phyloP scores from a whole-genome alignment of 2,329 filamentous ascomycete species.

The Xylaria sp. region DNA sequence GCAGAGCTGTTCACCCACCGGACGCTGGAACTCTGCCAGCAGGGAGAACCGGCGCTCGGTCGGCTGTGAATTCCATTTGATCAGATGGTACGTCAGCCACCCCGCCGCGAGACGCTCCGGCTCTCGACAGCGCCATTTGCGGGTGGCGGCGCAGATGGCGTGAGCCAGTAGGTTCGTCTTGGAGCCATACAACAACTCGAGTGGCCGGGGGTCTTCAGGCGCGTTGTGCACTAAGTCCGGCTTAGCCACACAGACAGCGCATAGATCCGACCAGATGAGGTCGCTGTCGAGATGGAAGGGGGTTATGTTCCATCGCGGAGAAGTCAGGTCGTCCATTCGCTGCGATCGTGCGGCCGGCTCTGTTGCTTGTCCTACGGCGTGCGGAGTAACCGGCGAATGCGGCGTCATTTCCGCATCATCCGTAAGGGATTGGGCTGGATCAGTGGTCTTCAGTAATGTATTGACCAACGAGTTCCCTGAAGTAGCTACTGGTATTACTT shows the following conservation, averaged over 20 bases:
- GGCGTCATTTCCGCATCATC: background rate
- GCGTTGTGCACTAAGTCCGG: background rate
- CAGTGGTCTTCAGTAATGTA: background rate
- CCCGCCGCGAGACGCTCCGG: slow-evolving; percentile 10
- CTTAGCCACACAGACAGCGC: background rate
- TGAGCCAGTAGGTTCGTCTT: slow-evolving; percentile 15
- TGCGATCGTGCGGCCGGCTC: background rate
- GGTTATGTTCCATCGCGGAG: slow-evolving; percentile 4
- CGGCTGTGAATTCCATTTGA: slow-evolving; percentile 3
- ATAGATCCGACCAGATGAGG: background rate
- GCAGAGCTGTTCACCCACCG: slow-evolving; percentile 1
- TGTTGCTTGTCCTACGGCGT: background rate
- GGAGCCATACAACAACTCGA: slow-evolving; percentile 10
- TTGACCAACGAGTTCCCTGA: background rate
- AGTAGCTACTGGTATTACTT: background rate
- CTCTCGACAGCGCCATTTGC: slow-evolving; percentile 5
- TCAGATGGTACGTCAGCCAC: background rate
- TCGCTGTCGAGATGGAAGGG: slow-evolving; percentile 4
- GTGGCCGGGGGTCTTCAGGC: background rate
- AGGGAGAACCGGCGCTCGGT: slow-evolving; percentile 17
- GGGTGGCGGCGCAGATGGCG: background rate
- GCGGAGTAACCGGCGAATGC: background rate
- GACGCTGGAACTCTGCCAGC: slow-evolving; percentile 2
- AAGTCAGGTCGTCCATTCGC: background rate
- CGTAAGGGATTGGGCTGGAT: background rate